Evolutionary conservation across 2,329 filamentous ascomycete genomes (phyloP).

Genomic region (Huntiella decipiens): DNA sequence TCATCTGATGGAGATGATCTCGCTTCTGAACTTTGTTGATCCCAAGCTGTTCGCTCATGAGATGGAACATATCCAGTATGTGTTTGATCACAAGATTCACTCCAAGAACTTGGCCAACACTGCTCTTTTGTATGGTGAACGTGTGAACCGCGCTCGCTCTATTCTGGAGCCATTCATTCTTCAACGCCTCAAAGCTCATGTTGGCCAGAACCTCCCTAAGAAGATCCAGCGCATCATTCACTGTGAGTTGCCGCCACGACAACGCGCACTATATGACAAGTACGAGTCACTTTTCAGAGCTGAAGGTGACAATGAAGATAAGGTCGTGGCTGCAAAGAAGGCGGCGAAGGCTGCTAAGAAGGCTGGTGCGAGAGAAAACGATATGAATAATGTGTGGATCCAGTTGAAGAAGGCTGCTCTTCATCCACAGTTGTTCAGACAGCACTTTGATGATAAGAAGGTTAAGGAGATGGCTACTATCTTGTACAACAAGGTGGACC

Average conservation of each 20-base stretch:
- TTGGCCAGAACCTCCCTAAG: slow-evolving; percentile 61
- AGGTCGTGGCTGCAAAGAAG: neutral
- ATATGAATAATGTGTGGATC: slow-evolving; percentile 61
- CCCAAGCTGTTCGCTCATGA: slow-evolving; percentile 62
- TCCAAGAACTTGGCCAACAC: slow-evolving; percentile 63
- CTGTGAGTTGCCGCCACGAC: slow-evolving; percentile 57
- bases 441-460: slow-evolving; percentile 55
- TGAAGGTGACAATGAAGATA: slow-evolving; percentile 17
- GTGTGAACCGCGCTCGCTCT: slow-evolving; percentile 68
- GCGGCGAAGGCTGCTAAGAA: slow-evolving; percentile 20
- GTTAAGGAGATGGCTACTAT: slow-evolving; percentile 62
- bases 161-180: slow-evolving; percentile 94
- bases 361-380: slow-evolving; percentile 28
- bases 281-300: slow-evolving; percentile 46
- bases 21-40: slow-evolving; percentile 85
- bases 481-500: slow-evolving; percentile 49
- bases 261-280: slow-evolving; percentile 53
- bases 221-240: slow-evolving; percentile 65
- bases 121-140: slow-evolving; percentile 67
- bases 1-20: slow-evolving; percentile 80
- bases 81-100: slow-evolving; percentile 84
- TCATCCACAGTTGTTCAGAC: slow-evolving; percentile 73
- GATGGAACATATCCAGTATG: slow-evolving; percentile 53
- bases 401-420: slow-evolving; percentile 82
- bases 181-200: slow-evolving; percentile 81